Evolutionary conservation across 305 asterid genomes (phyloP), one percentile per base, ranked within the genome.

Genomic region (Ajuga reptans): DNA sequence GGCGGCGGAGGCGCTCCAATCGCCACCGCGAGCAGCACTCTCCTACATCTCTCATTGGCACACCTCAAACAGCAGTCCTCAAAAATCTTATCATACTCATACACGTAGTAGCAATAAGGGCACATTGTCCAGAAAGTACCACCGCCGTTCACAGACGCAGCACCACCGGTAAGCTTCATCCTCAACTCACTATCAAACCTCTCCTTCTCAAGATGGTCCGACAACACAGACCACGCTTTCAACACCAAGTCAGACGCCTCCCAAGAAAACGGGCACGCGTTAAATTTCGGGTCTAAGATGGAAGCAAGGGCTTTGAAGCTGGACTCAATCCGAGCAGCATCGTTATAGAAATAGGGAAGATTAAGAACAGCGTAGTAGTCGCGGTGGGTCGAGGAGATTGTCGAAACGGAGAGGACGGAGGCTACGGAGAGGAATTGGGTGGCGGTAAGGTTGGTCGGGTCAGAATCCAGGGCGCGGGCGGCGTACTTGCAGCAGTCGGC

Each of bases 111-210:
- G 75, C 94, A 90, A 53, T 84, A 85, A 15, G 94, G 91, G 72
- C 96, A 90, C 49, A 78, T 58, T 4, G 96, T 86, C 96, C 97
- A 88, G 71, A 90, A 90, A 2, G 85, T 77, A 15, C 37, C 72
- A 8, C 81, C 80, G 1, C 39, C 73, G 11, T 34, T 43, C 58
- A 45, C 58, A 6, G 78, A 36, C 29, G 47, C 15, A 49, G 36
- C 9, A 49, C 55, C 56, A 39, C 14, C 68, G 46, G 10, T 17
- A 45, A 53, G 10, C 51, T 11, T 37, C 72, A 73, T 60, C 78
- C 67, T 72, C 78, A 81, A 64, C 34, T 67, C 75, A 4, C 46
- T 76, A 33, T 80, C 84, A 5, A 78, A 84, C 52, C 24, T 64
- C 10, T 42, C 74, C 72, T 45, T 81, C 51, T 66, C 71, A 6